Evolutionary conservation across 2,329 filamentous ascomycete genomes (phyloP).

Genomic region (Lecanicillium sp.): DNA sequence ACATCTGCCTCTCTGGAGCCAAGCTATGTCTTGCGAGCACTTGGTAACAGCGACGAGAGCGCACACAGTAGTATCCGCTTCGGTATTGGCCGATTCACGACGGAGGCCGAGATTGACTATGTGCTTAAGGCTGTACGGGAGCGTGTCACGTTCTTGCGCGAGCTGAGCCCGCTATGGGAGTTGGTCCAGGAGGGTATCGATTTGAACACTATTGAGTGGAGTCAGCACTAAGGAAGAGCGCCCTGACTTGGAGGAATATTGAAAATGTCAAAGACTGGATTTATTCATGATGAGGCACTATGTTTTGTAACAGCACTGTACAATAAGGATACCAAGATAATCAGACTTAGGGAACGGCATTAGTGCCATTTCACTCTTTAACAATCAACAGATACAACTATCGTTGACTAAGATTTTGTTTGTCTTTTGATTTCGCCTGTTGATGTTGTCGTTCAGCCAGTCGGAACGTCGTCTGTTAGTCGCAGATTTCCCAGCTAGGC

Average conservation of each 20-base stretch:
- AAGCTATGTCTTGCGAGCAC: slow-evolving; percentile 86
- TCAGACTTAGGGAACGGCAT: slow-evolving; percentile 6
- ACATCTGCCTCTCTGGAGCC: slow-evolving; percentile 95
- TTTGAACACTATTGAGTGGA: slow-evolving; percentile 95
- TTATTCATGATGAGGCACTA: slow-evolving; percentile 11
- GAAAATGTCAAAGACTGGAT: slow-evolving; percentile 6
- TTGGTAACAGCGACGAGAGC: slow-evolving; percentile 94
- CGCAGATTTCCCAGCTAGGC: no score
- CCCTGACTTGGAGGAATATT: slow-evolving; percentile 3
- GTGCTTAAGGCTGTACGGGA: slow-evolving; percentile 90
- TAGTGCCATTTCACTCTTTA: neutral
- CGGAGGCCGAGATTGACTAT: slow-evolving; percentile 92
- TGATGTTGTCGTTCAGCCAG: no score
- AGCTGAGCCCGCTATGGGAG: slow-evolving; percentile 95
- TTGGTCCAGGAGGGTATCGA: slow-evolving; percentile 95
- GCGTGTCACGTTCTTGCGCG: slow-evolving; percentile 84
- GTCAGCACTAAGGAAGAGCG: slow-evolving; percentile 62
- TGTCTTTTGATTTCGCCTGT: no score
- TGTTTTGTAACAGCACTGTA: slow-evolving; percentile 25
- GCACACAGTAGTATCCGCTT: slow-evolving; percentile 97
- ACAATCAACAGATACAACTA: no score
- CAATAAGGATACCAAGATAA: slow-evolving; percentile 14
- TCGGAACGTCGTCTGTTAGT: no score
- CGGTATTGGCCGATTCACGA: slow-evolving; percentile 94
- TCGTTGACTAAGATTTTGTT: no score